Base-by-base conservation (phyloP, 2,329 filamentous ascomycete species). In the Endothia cerciana region DNA sequence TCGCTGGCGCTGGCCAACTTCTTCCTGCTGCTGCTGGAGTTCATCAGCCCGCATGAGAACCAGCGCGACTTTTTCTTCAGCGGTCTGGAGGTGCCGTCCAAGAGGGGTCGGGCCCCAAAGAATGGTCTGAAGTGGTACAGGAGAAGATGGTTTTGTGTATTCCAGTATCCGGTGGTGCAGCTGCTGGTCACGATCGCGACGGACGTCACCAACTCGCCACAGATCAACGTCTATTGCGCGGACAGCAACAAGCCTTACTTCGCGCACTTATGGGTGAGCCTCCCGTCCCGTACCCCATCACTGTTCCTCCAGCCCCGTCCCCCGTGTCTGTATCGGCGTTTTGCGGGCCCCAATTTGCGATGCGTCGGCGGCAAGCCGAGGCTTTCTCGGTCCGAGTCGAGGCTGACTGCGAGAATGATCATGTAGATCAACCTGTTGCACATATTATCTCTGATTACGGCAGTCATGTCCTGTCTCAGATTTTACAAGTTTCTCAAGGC, bases 21-120 rank as follows among this genome's bases (percentile, higher is more conserved):
- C 69, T 80, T 81, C 68, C 72, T 82, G 11, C 74, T 82, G 33
- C 70, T 82, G 41, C 79, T 77, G 68, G 78, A 79, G 56, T 81
- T 76, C 59, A 70, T 82, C 13, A 77, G 72, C 22, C 75, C 77
- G 3, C 74, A 76, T 60, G 69, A 74, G 11, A 68, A 71, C 13
- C 72, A 72, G 36, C 72, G 76, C 5, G 74, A 75, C 8, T 69
- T 74, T 25, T 80, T 79, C 69, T 77, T 81, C 65, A 70, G 74
- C 4, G 74, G 74, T 6, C 67, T 80, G 4, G 71, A 72, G 28
- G 71, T 75, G 17, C 73, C 68, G 15, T 69, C 69, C 40, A 73
- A 72, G 59, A 76, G 73, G 51, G 56, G 62, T 2, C 67, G 64
- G 2, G 69, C 65, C 17, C 65, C 60, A 53, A 66, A 60, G 33